Evolutionary conservation across 768 basidiomycete species (phyloP), one percentile per base, ranked within the genome.

Genomic region (Hypholoma fasciculare): DNA sequence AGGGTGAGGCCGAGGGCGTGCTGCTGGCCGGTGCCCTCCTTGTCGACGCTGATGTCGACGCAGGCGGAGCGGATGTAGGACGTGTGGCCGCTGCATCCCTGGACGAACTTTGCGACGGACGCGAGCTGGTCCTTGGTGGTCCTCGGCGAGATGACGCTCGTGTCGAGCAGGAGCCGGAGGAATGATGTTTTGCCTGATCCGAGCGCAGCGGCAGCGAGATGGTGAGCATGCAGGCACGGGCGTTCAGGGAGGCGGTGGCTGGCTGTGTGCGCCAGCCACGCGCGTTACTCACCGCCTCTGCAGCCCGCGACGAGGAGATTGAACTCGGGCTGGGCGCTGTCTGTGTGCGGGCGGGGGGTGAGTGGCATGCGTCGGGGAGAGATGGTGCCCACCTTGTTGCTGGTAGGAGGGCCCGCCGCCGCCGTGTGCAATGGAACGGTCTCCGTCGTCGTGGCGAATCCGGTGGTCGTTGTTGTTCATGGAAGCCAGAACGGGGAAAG

Each of bases 91-190:
- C 78, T 83, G 76, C 74, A 88, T 52, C 86, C 87, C 67, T 90
- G 89, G 16, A 90, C 87, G 73, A 93, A 92, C 74, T 87, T 89
- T 63, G 90, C 90, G 69, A 91, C 85, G 68, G 85, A 86, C 52
- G 84, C 82, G 63, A 90, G 84, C 78, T 94, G 90, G 67, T 90
- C 90, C 68, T 85, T 86, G 49, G 83, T 78, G 54, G 85, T 82
- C 19, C 77, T 69, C 40, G 80, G 75, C 13, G 89, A 82, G 67
- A 93, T 78, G 69, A 82, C 77, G 77, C 82, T 82, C 62, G 92
- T 91, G 78, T 92, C 90, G 72, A 93, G 83, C 63, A 94, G 80
- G 67, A 93, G 88, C 57, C 90, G 85, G 68, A 93, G 87, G 68
- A 94, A 90, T 60, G 90, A 88, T 20, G 91, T 92, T 82, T 94